Evolutionary conservation across 1,284 basidiomycete species (phyloP), one percentile per base, ranked within the genome.

Genomic region (Amylostereum areolatum): DNA sequence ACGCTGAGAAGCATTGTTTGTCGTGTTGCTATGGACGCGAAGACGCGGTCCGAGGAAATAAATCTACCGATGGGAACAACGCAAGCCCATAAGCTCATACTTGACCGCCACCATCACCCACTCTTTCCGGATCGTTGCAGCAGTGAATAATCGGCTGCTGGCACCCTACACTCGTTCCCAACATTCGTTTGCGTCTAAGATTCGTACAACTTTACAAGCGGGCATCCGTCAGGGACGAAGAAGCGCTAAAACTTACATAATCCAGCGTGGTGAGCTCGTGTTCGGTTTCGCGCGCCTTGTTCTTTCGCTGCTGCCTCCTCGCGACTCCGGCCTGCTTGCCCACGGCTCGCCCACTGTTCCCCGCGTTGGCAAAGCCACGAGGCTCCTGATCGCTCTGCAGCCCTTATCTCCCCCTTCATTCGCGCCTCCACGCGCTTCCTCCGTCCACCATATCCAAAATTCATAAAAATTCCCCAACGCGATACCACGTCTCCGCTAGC

Each of bases 341-440:
- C 34, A 9, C 9, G 8, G 34, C 34, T 35, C 9, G 34, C n/a
- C 34, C n/a, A 8, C 34, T 35, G 34, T 40, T 18, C 28, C 37
- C 43, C 28, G 41, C 29, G 47, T 32, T 39, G 35, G 48, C 43
- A 37, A 39, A n/a, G 18, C 37, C 48, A 49, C 48, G 48, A 49
- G 48, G 48, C 48, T 48, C 33, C 48, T 35, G 36, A 45, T 45
- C 42, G 42, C 31, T 43, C 29, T 30, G n/a, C n/a, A 42, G 45
- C 43, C 28, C 42, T 18, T 18, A 25, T 30, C 11, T 32, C 36
- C 43, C 42, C 28, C 25, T 25, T 5, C n/a, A 12, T 28, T 9
- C 34, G n/a, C 8, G 34, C 34, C 27, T 27, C 30, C 12, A 8
- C 32, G 31, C 33, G 47, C 33, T 12, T 24, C 18, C n/a, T n/a